Evolutionary conservation across 208 protist species (phyloP), one percentile per base, ranked within the genome.

Genomic region (Trypanosoma avium): DNA sequence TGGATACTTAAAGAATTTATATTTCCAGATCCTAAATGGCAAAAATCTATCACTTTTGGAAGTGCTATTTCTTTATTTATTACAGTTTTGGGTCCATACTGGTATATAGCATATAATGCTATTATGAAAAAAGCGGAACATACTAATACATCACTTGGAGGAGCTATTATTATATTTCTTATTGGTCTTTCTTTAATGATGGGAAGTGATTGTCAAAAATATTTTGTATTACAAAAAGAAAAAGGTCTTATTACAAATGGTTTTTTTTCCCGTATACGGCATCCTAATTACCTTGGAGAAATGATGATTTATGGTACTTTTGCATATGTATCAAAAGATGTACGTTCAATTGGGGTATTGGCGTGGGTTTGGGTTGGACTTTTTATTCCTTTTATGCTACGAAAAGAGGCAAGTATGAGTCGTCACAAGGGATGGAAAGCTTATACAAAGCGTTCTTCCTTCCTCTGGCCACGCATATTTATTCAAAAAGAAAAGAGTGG

Each of bases 231-330:
- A 36, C 61, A 79, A 36, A 61, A 79, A 48, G 58, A 40, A 79
- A 88, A 63, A 45, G 80, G 81, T 3, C 79, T 95, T 15, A 92
- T 95, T 36, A 95, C 84, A 0, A 73, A 93, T 55, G 84, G 86
- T 29, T 92, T 95, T 46, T 95, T 92, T 62, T 73, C 81, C 8
- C 80, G 74, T 19, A 78, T 88, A 8, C 66, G 90, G 8, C 86
- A 95, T 57, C 90, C 90, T 10, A 95, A 95, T 45, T 95, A 95
- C 49, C 77, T 95, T 12, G 90, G 90, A 13, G 90, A 95, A 61
- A 84, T 93, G 59, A 84, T 95, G 72, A 88, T 95, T 56, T 95
- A 95, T 56, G 84, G 84, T 22, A 80, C 83, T 0, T 93, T 95
- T 70, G 86, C 86, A 3, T 89, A 74, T 60, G 73, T 93, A 6